Evolutionary conservation across 1,284 basidiomycete species (phyloP), one percentile per base, ranked within the genome.

Genomic region (Cerrena zonata): DNA sequence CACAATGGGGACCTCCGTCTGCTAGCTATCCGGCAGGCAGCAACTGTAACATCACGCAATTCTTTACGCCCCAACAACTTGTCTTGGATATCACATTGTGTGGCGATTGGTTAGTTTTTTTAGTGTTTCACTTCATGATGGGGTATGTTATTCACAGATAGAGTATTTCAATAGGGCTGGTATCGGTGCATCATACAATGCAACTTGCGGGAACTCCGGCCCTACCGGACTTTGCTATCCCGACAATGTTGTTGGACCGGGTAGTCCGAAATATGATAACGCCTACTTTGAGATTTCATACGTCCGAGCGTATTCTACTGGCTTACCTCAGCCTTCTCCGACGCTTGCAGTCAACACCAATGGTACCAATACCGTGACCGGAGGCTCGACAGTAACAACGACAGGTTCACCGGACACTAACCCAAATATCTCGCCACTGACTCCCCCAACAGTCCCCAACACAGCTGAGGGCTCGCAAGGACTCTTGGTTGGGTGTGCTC

Each of bases 51-150:
- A 67, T 77, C 43, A 64, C 72, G 5, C 57, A 71, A 34, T 77
- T 66, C 61, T 85, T 84, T 61, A 66, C 66, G 4, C 58, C 75
- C 2, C 79, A 82, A 58, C 73, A 77, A 41, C 61, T 83, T 11
- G 73, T 82, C 4, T 56, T 84, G 49, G 74, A 82, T 52, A 82
- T 80, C 50, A 76, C 75, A 18, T 69, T 85, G 10, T 86, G 83
- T 58, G 72, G 81, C 22, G 67, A 67, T 53, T 82, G 77, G 76
- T 76, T 47, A 38, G 71, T 48, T 2, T 45, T 13, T 42, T 5
- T 3, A 42, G n/a, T n/a, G n/a, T 23, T 7, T 22, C 23, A 19
- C 21, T 40, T 5, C 39, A 40, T 18, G 13, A 18, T 21, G 21
- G n/a, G 5, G 13, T 15, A 5, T 4, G 37, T 18, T 5, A 39